These are phyloP conservation scores for Noccaea caerulescens DNA, from an alignment of 345 rosid species.

Conservation along the genomic window DNA sequence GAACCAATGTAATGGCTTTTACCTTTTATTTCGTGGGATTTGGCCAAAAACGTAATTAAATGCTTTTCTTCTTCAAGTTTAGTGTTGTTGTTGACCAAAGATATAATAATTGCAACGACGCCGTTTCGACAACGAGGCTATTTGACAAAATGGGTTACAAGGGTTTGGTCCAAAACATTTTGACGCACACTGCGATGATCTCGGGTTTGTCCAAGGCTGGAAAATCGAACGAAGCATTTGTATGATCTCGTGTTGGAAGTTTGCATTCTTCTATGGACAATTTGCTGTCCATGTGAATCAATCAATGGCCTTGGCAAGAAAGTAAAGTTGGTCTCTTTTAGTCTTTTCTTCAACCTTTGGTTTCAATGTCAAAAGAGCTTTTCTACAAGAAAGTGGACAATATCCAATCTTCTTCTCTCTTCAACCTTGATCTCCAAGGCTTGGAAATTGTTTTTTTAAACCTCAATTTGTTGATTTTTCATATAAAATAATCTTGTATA, in stretches of 20 bases:
- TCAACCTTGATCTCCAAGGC: slow-evolving; percentile 41
- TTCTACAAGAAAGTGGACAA: slow-evolving; percentile 31
- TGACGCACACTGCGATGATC: slow-evolving; percentile 57
- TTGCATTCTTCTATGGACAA: slow-evolving; percentile 46
- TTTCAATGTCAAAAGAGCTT: slow-evolving; percentile 38
- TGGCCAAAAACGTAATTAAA: background rate
- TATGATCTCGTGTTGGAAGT: slow-evolving; percentile 40
- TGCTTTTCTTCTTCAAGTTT: background rate
- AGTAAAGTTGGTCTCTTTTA: slow-evolving; percentile 15
- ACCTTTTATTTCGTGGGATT: background rate
- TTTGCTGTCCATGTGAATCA: slow-evolving; percentile 5
- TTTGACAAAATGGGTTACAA: slow-evolving; percentile 51
- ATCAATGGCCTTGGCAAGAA: slow-evolving; percentile 25
- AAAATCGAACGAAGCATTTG: slow-evolving; percentile 70
- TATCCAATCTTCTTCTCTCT: slow-evolving; percentile 10
- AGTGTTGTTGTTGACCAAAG: slow-evolving; percentile 7
- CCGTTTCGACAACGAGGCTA: slow-evolving; percentile 48
- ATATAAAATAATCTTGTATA: background rate
- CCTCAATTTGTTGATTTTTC: background rate
- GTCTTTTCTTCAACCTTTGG: slow-evolving; percentile 14
- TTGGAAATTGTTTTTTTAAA: slow-evolving; percentile 24
- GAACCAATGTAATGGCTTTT: slow-evolving; percentile 9
- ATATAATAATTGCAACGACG: background rate
- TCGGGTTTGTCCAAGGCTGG: slow-evolving; percentile 63
- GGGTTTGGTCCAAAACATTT: slow-evolving; percentile 49